A percentile compares a stretch with the other conserved stretches of the same genome.
These are phyloP conservation scores for Trichoderma citrinoviride DNA, from an alignment of 2,329 filamentous ascomycete genomes.

Conservation along the genomic window DNA sequence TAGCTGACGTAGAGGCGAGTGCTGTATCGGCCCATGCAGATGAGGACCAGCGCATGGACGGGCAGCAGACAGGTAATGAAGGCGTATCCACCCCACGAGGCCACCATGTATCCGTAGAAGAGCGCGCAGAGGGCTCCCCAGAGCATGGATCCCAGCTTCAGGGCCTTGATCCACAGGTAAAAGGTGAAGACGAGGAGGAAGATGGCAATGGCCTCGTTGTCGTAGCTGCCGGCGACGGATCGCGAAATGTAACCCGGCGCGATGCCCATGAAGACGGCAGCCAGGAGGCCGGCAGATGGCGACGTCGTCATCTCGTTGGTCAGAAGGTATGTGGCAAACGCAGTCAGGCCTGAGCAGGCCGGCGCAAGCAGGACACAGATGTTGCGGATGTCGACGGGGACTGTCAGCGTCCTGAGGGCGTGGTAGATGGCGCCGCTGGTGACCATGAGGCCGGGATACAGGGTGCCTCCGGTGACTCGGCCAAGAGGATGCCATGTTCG, in stretches of 20 bases:
- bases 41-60: conserved; percentile 87
- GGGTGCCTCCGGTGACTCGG: conserved; percentile 96
- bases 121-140: conserved; percentile 93
- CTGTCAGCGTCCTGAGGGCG: conserved; percentile 77
- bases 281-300: conserved; percentile 88
- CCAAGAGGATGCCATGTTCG: conserved; percentile 99
- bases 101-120: conserved; percentile 99
- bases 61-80: conserved; percentile 98
- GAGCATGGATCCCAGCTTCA: conserved; percentile 94
- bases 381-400: conserved; percentile 97
- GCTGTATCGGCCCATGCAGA: conserved; percentile 97
- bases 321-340: conserved; percentile 87
- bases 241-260: conserved; percentile 95
- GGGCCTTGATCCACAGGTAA: conserved; percentile 97
- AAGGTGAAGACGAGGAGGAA: conserved; percentile 98
- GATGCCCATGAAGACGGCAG: conserved; percentile 96
- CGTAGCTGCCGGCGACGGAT: conserved; percentile 96
- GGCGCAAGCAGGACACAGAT: conserved; percentile 96
- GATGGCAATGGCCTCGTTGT: conserved; percentile 99
- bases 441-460: conserved; percentile 98
- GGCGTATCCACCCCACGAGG: conserved; percentile 98
- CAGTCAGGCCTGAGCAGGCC: conserved; percentile 89
- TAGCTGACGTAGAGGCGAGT: conserved; percentile 93
- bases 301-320: conserved; percentile 98
- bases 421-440: conserved; percentile 98